Percentiles rank a stretch among this genome's conserved stretches.
Evolutionary conservation across 2,329 filamentous ascomycete genomes (phyloP).

Genomic region (Davidsoniella australis): DNA sequence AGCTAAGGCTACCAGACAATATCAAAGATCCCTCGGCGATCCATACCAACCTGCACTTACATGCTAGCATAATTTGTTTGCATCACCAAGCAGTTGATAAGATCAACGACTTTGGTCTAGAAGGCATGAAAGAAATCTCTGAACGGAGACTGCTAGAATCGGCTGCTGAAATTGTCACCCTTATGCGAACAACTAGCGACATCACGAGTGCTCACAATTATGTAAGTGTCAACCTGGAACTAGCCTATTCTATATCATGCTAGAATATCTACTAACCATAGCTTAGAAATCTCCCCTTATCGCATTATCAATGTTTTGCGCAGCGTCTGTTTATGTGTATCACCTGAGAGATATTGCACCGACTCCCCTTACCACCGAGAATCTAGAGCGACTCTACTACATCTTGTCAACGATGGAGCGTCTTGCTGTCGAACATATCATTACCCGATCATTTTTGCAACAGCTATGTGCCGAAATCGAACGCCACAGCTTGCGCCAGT

Average conservation of each 20-base stretch:
- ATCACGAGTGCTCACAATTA: conserved; percentile 26
- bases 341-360: conserved; percentile 51
- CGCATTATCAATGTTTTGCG: conserved; percentile 71
- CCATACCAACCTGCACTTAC: conserved; percentile 75
- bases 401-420: conserved; percentile 63
- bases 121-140: conserved; percentile 50
- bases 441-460: conserved; percentile 71
- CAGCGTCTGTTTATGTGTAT: conserved; percentile 68
- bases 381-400: conserved; percentile 46
- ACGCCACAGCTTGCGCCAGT: conserved; percentile 24
- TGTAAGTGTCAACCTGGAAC: conserved; percentile 32
- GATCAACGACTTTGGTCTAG: conserved; percentile 44
- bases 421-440: conserved; percentile 52
- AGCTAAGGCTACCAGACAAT: conserved; percentile 53
- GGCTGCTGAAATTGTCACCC: conserved; percentile 67
- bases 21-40: conserved; percentile 55
- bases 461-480: conserved; percentile 74
- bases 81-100: conserved; percentile 81
- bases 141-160: conserved; percentile 59
- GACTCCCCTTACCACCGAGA: conserved; percentile 34
- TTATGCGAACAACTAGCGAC: conserved; percentile 65
- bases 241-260: not conserved
- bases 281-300: conserved; percentile 38
- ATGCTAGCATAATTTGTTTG: conserved; percentile 73
- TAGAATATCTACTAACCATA: not conserved